Evolutionary conservation across 345 rosid species (phyloP).

Genomic region (Melaleuca alternifolia): DNA sequence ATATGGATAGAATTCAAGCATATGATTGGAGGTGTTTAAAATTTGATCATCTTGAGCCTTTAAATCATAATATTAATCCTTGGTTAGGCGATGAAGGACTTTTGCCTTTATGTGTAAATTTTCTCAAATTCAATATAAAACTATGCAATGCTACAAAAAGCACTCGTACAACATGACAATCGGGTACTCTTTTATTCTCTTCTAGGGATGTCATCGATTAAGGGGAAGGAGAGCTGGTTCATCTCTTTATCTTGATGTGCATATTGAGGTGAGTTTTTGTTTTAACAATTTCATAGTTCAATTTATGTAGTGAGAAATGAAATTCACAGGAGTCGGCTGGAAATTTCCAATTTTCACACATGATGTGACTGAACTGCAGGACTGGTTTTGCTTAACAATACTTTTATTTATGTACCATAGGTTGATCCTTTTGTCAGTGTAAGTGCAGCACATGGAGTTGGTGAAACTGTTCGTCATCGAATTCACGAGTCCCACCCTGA

Average conservation of each 20-base stretch:
- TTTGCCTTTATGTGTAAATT: neutral
- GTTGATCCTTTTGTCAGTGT: conserved; percentile 87
- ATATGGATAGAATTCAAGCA: neutral
- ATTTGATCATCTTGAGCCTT: neutral
- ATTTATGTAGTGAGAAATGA: neutral
- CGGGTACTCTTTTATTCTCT: conserved; percentile 5
- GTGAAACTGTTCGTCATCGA: conserved; percentile 68
- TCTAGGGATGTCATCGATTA: conserved; percentile 88
- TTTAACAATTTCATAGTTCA: neutral
- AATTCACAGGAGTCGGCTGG: neutral
- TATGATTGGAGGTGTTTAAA: neutral
- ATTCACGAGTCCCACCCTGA: conserved; percentile 57
- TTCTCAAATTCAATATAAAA: neutral
- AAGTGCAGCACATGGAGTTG: conserved; percentile 82
- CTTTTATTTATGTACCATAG: conserved; percentile 19
- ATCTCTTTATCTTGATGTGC: conserved; percentile 76
- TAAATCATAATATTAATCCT: neutral
- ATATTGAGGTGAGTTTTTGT: conserved; percentile 59
- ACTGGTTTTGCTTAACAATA: neutral
- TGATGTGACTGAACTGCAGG: neutral
- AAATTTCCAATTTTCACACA: neutral
- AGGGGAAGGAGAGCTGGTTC: conserved; percentile 98
- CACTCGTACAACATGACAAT: neutral
- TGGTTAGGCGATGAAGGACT: neutral
- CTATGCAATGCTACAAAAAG: neutral